Evolutionary conservation across 768 basidiomycete genomes (phyloP), one percentile per base, ranked within the genome.

Genomic region (Panus rudis): DNA sequence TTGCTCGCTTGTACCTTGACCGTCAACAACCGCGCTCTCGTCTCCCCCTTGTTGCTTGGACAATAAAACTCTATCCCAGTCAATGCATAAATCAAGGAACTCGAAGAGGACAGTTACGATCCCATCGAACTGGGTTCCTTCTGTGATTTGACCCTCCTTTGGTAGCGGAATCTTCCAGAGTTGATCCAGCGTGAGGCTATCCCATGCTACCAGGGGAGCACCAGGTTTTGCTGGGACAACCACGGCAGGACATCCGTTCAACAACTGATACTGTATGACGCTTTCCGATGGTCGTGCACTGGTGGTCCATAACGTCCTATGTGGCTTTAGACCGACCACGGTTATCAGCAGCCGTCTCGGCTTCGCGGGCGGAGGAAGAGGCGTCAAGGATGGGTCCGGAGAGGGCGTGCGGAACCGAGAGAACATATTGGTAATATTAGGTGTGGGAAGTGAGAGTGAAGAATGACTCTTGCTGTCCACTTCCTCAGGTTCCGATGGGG

Each of bases 191-290:
- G 79, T 81, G 45, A 79, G 60, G 17, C 67, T 63, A 54, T 81
- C 78, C 80, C 80, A 84, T 7, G 77, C 76, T 20, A 79, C 52
- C 27, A 83, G 67, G n/a, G 79, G 80, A 28, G 74, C 73, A 22
- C 79, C 79, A 7, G 69, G 49, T 57, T 74, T 77, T 32, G 71
- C 78, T 5, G 79, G 79, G 2, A 81, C 60, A 6, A 81, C 74
- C 27, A 82, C 58, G 4, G 75, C 69, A 1, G 79, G 76, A 53
- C 76, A 78, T 5, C 78, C 78, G 56, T 78, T 78, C 31, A 80
- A 66, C 17, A 82, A 63, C 43, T 75, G 62, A 53, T 82, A 82
- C 43, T 76, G 70, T 14, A 82, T 70, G 11, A 82, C 77, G 50
- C 77, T 79, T 61, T 82, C 78, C 22, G 66, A 65, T 2, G 79